A percentile compares a stretch with the other conserved stretches of the same genome.
phyloP scores from a whole-genome alignment of 1,284 basidiomycete genomes.

The Trichosporon inkin region DNA sequence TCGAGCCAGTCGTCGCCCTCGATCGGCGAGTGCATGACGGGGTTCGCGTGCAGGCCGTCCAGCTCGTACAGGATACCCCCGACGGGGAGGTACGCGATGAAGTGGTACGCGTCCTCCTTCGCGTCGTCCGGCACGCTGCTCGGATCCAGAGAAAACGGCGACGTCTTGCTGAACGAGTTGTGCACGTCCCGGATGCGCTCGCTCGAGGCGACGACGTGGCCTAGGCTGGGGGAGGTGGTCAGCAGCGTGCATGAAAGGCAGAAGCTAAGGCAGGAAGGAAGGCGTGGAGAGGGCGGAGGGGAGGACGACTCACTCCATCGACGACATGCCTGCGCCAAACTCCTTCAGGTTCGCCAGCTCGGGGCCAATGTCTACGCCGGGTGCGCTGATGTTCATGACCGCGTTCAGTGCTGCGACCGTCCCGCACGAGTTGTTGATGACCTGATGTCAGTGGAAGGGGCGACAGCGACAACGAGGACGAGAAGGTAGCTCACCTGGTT shows the following conservation, averaged over 20 bases:
- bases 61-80: conserved; percentile 81
- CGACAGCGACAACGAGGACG: too few species aligned
- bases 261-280: background rate
- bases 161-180: conserved; percentile 59
- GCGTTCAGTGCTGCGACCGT: conserved; percentile 89
- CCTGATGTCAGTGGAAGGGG: conserved; percentile 41
- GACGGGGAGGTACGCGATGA: conserved; percentile 81
- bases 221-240: conserved; percentile 51
- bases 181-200: conserved; percentile 17
- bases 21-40: conserved; percentile 68
- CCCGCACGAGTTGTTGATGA: conserved; percentile 89
- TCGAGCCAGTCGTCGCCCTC: conserved; percentile 69
- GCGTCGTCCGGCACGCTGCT: conserved; percentile 56
- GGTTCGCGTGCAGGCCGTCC: conserved; percentile 73
- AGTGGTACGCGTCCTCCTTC: conserved; percentile 88
- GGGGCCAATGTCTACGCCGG: conserved; percentile 30
- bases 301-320: conserved; percentile 54
- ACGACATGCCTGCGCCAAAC: conserved; percentile 79
- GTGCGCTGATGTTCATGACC: conserved; percentile 66
- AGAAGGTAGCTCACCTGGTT: conserved; percentile 58
- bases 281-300: background rate
- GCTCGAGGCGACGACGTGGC: conserved; percentile 14
- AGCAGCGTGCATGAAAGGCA: too few species aligned
- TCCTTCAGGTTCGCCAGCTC: conserved; percentile 69
- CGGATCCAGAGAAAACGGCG: conserved; percentile 75